Conservation (phyloP, 2,329 filamentous ascomycete species). For the Aureobasidium sp. region DNA sequence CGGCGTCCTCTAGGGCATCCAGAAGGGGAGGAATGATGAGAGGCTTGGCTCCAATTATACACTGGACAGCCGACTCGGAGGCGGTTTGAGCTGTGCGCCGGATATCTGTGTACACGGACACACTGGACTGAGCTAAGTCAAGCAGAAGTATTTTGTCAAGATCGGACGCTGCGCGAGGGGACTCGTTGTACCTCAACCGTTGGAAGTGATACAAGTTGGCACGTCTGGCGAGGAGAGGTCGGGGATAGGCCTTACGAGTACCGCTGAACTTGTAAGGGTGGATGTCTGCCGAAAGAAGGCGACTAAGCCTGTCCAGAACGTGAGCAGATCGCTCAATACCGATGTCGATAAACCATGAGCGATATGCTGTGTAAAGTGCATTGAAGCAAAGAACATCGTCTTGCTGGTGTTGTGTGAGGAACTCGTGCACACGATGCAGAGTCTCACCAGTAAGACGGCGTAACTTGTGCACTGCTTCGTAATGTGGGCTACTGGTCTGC, state of each 20-base stretch:
- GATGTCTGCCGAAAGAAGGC: constrained; percentile 79
- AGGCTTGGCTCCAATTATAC: constrained; percentile 77
- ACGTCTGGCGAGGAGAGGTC: constrained; percentile 83
- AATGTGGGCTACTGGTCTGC: constrained; percentile 55
- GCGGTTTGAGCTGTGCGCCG: constrained; percentile 88
- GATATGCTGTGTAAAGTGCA: constrained; percentile 81
- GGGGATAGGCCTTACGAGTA: constrained; percentile 82
- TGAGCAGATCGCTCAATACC: constrained; percentile 94
- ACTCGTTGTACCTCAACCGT: constrained; percentile 87
- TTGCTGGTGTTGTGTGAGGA: constrained; percentile 76
- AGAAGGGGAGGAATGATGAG: constrained; percentile 87
- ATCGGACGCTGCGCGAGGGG: constrained; percentile 80
- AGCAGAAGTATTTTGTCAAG: constrained; percentile 78
- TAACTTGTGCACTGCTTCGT: constrained; percentile 70
- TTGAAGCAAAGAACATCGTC: constrained; percentile 97
- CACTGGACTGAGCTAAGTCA: constrained; percentile 81
- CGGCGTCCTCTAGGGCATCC: constrained; percentile 66
- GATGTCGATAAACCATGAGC: constrained; percentile 95
- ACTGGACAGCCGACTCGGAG: constrained; percentile 87
- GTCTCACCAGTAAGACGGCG: constrained; percentile 74
- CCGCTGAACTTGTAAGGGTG: constrained; percentile 93
- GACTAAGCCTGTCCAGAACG: constrained; percentile 77
- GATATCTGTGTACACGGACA: constrained; percentile 91
- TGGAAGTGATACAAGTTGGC: constrained; percentile 93
- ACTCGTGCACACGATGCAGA: constrained; percentile 76